Percentiles rank a stretch among this genome's conserved stretches.
These are phyloP conservation scores for Coemansia sp. DNA, from an alignment of 192 early-diverging fungal genomes.

Conservation along the genomic window DNA sequence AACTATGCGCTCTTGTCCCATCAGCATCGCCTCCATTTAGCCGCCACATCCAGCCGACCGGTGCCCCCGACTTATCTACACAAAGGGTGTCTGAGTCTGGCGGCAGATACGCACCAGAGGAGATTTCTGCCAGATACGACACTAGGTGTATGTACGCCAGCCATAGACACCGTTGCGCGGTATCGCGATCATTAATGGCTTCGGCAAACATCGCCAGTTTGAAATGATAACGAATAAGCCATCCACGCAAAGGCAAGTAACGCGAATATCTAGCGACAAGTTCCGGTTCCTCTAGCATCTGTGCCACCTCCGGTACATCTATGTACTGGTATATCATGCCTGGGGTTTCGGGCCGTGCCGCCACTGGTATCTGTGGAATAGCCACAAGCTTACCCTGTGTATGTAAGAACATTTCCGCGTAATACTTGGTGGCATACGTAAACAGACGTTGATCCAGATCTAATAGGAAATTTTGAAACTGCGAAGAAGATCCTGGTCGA, in stretches of 20 bases:
- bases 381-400: constrained; percentile 38
- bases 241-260: constrained; percentile 38
- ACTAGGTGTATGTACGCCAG: constrained; percentile 31
- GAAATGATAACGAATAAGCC: constrained; percentile 49
- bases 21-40: constrained; percentile 33
- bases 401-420: constrained; percentile 36
- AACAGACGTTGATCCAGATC: constrained; percentile 28
- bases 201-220: constrained; percentile 42
- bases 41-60: constrained; percentile 40
- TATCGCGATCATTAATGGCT: constrained; percentile 38
- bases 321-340: not conserved
- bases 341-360: constrained; percentile 6
- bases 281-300: constrained; percentile 1
- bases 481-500: constrained; percentile 25
- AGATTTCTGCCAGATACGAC: constrained; percentile 31
- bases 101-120: constrained; percentile 38
- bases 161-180: constrained; percentile 45
- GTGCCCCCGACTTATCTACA: constrained; percentile 7
- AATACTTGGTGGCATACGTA: constrained; percentile 21
- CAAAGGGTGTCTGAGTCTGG: not conserved
- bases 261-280: constrained; percentile 21
- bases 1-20: constrained; percentile 25
- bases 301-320: not conserved
- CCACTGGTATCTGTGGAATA: constrained; percentile 20
- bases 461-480: constrained; percentile 33